A percentile compares a stretch with the other conserved stretches of the same genome.
phyloP scores from a whole-genome alignment of 2,329 filamentous ascomycete species.

The Paecilomyces formosus region DNA sequence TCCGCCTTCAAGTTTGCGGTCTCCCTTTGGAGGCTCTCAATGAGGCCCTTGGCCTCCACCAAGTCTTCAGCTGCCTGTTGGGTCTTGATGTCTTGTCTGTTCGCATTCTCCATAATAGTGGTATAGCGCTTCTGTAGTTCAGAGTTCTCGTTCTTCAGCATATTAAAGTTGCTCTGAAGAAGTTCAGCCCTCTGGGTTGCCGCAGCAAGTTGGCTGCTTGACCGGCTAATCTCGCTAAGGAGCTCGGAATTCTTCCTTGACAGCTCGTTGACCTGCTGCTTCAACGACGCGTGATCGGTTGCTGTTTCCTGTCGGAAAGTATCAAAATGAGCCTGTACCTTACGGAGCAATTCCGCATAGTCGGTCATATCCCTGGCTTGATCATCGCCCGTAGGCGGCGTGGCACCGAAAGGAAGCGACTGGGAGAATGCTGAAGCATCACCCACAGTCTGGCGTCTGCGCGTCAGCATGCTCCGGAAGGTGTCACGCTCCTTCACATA shows the following conservation, averaged over 20 bases:
- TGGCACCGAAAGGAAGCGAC: constrained; percentile 53
- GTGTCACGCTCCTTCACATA: constrained; percentile 95
- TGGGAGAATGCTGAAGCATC: constrained; percentile 62
- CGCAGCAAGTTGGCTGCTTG: constrained; percentile 72
- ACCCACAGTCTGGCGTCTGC: constrained; percentile 56
- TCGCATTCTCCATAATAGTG: constrained; percentile 69
- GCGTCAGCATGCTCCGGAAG: constrained; percentile 89
- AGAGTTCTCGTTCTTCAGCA: constrained; percentile 74
- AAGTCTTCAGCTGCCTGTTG: constrained; percentile 92
- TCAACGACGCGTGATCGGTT: constrained; percentile 72
- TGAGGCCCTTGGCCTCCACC: constrained; percentile 71
- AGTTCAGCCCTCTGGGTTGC: constrained; percentile 81
- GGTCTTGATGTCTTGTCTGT: constrained; percentile 81
- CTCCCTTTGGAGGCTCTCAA: constrained; percentile 84
- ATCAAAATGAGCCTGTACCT: constrained; percentile 85
- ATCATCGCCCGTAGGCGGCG: constrained; percentile 38
- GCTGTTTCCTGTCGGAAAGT: constrained; percentile 78
- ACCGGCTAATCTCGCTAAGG: constrained; percentile 72
- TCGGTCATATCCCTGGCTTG: constrained; percentile 53
- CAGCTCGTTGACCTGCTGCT: constrained; percentile 74
- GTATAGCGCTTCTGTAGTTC: constrained; percentile 81
- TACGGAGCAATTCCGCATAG: constrained; percentile 71
- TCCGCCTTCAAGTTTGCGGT: constrained; percentile 90
- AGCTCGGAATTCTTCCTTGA: constrained; percentile 74
- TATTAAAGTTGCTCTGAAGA: constrained; percentile 77